Evolutionary conservation across 176 grass and related monocot species (phyloP), one percentile per base, ranked within the genome.

Genomic region (Rhynchospora tenuis): DNA sequence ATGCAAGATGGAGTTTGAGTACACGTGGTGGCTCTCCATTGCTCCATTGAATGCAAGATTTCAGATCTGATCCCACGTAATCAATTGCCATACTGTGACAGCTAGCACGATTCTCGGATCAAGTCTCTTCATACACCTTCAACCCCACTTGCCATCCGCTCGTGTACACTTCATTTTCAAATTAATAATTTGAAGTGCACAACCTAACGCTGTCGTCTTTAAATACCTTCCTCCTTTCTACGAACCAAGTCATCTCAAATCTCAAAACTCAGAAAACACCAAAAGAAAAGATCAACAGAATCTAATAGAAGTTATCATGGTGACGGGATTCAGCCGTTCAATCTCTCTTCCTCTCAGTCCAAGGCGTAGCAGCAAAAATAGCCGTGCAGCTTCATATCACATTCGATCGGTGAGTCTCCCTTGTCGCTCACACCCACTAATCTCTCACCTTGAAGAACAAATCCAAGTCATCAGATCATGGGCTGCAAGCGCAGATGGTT

Each of bases 271-370:
- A 61, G 52, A 7, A 63, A 24, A 81, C 19, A 82, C 59, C n/a
- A 67, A 51, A 59, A 55, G 0, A 44, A 51, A 81, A 63, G 26
- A 13, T 62, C 11, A 38, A 64, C 9, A 68, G 4, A 46, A 45
- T 24, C 12, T 13, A 14, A 64, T n/a, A 46, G 12, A 74, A 54
- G 17, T 65, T 83, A 68, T 58, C 55, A 90, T 97, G 94, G 88
- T 90, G 46, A 59, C 85, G 1, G 83, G 65, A 71, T 97, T 97
- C 56, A 84, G 24, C 3, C 94, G 94, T 5, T 92, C 92, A 46
- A 89, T 94, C 58, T 94, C 94, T 19, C 74, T 94, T 63, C 90
- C 94, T 1, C 88, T 95, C 3, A 95, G 88, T 76, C 92, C 92
- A 0, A 77, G 78, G 0, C 77, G 87, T 45, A 86, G 67, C 0